A percentile compares a stretch with the other conserved stretches of the same genome.
Conservation (phyloP, 1,284 basidiomycete species). For the Ceratobasidium sp. region DNA sequence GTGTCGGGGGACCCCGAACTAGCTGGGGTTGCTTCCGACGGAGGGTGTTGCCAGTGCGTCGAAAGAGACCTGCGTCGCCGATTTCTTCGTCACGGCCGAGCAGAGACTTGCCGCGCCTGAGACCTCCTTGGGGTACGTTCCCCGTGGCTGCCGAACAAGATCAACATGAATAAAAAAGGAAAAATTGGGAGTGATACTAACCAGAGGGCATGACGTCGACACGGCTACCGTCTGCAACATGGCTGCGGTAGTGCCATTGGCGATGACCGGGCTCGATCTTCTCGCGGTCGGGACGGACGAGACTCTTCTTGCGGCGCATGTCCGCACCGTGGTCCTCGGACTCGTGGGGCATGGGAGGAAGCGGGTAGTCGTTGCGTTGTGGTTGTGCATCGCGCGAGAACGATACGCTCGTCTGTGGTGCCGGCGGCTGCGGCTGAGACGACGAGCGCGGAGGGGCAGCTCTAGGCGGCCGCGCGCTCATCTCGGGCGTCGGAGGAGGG, state of each 20-base stretch:
- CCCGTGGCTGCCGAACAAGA: slow-evolving; percentile 71
- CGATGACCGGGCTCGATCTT: slow-evolving; percentile 96
- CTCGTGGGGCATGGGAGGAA: slow-evolving; percentile 42
- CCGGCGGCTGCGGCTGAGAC: neutral
- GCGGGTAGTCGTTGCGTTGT: too few relatives aligned
- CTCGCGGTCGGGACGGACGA: slow-evolving; percentile 94
- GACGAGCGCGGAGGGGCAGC: slow-evolving; percentile 32
- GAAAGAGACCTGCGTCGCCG: slow-evolving; percentile 85
- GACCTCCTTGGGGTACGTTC: slow-evolving; percentile 74
- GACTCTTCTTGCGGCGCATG: slow-evolving; percentile 86
- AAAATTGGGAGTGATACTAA: slow-evolving; percentile 58
- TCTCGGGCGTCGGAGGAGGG: slow-evolving; percentile 4
- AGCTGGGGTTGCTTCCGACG: slow-evolving; percentile 67
- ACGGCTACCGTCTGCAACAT: slow-evolving; percentile 71
- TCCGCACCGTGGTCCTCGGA: slow-evolving; percentile 53
- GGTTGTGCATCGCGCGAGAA: slow-evolving; percentile 18
- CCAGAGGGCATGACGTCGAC: slow-evolving; percentile 82
- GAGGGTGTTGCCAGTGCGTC: slow-evolving; percentile 75
- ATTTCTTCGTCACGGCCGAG: slow-evolving; percentile 87
- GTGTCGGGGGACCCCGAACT: slow-evolving; percentile 50
- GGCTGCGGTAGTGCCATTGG: slow-evolving; percentile 94
- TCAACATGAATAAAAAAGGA: slow-evolving; percentile 36
- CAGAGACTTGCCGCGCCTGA: slow-evolving; percentile 87
- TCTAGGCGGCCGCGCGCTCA: slow-evolving; percentile 40
- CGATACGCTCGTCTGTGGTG: slow-evolving; percentile 19